A percentile compares a stretch with the other conserved stretches of the same genome.
phyloP scores from a whole-genome alignment of 2,329 filamentous ascomycete genomes.

The Bipolaris bicolor region DNA sequence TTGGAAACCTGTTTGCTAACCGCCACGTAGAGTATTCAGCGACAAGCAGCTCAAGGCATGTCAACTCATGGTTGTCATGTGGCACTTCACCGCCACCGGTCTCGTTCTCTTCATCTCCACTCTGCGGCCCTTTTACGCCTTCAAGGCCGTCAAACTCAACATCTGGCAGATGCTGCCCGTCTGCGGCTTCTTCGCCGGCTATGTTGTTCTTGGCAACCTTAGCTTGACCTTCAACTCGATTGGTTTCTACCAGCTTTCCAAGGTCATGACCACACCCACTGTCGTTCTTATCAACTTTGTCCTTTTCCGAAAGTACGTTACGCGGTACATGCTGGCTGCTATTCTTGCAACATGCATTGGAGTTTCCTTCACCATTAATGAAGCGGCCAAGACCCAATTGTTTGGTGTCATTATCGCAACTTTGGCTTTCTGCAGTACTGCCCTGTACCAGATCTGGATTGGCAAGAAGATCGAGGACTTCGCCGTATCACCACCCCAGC shows the following conservation, averaged over 20 bases:
- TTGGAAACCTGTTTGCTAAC: constrained; percentile 33
- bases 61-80: constrained; percentile 57
- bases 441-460: constrained; percentile 58
- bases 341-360: constrained; percentile 53
- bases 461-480: constrained; percentile 58
- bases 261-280: constrained; percentile 57
- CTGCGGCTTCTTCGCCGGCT: constrained; percentile 56
- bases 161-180: constrained; percentile 54
- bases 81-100: constrained; percentile 55
- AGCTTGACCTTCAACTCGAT: constrained; percentile 56
- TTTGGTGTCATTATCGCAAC: constrained; percentile 53
- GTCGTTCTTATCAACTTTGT: constrained; percentile 56
- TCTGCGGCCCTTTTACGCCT: constrained; percentile 52
- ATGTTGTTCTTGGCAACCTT: constrained; percentile 55
- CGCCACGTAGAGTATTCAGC: constrained; percentile 50
- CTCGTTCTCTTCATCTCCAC: constrained; percentile 53
- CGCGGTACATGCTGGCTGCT: constrained; percentile 49
- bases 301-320: constrained; percentile 52
- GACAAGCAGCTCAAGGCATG: constrained; percentile 53
- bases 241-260: constrained; percentile 57
- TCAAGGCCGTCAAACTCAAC: constrained; percentile 53
- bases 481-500: constrained; percentile 52
- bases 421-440: constrained; percentile 53
- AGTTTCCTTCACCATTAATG: constrained; percentile 53
- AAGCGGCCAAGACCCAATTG: constrained; percentile 49